Conservation (phyloP, 2,329 filamentous ascomycete species). For the Fusarium circinatum region DNA sequence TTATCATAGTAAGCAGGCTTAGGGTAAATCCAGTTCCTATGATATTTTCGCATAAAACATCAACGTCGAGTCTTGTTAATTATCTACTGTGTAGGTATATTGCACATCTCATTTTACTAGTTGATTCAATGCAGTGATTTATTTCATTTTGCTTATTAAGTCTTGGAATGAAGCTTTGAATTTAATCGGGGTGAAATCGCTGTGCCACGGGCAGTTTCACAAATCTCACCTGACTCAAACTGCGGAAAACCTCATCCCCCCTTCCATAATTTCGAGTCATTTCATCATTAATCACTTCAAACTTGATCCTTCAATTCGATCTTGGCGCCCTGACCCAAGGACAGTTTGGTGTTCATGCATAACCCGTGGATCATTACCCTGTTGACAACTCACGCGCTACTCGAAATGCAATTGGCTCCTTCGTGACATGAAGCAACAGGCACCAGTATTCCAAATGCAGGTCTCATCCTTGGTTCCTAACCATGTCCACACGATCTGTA, state of each 20-base stretch:
- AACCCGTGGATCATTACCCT: neutral
- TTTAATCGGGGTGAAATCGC: accelerated
- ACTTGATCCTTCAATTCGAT: neutral
- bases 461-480: neutral
- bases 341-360: neutral
- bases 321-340: neutral
- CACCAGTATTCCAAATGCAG: neutral
- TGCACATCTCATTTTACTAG: accelerated
- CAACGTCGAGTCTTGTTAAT: too few species aligned
- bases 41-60: too few species aligned
- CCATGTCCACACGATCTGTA: neutral
- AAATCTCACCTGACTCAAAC: neutral
- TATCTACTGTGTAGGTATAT: too few species aligned
- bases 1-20: too few species aligned
- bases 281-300: neutral
- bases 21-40: neutral
- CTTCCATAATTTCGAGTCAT: neutral
- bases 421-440: neutral
- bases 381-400: neutral
- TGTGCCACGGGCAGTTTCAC: too few species aligned
- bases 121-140: accelerated
- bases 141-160: accelerated
- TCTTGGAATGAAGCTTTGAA: accelerated
- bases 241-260: accelerated
- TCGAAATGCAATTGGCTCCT: neutral